Percentiles rank a stretch among this genome's conserved stretches.
These are phyloP conservation scores for Salisapilia sapeloensis DNA, from an alignment of 352 stramenopile species.

Conservation along the genomic window DNA sequence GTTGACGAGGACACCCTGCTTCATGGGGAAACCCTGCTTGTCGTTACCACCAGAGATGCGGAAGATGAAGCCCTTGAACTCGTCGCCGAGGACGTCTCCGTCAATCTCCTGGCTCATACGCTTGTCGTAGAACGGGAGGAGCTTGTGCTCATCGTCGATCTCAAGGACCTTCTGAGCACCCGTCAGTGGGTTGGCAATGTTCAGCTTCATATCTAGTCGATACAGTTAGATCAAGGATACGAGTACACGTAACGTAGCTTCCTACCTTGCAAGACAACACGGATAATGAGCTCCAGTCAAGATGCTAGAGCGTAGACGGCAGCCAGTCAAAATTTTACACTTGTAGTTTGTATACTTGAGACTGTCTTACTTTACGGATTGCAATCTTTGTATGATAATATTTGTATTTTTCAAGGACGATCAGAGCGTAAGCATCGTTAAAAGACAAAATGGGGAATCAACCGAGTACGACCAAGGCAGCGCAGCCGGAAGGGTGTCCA, in stretches of 20 bases:
- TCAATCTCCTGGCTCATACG: slow-evolving; percentile 99
- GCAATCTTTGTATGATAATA: neutral
- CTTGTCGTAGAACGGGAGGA: slow-evolving; percentile 98
- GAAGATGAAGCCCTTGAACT: slow-evolving; percentile 99
- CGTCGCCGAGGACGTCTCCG: slow-evolving; percentile 95
- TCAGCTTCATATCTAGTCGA: slow-evolving; percentile 90
- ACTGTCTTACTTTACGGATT: neutral
- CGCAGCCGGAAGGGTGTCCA: slow-evolving; percentile 1
- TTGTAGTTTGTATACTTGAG: slow-evolving; percentile 2
- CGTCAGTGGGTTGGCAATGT: slow-evolving; percentile 98
- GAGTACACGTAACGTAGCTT: neutral
- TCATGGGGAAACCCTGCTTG: slow-evolving; percentile 99
- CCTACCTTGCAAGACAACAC: slow-evolving; percentile 67
- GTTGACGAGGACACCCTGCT: slow-evolving; percentile 99
- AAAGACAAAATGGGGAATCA: slow-evolving; percentile 41
- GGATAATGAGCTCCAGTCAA: slow-evolving; percentile 26
- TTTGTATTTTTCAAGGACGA: slow-evolving; percentile 2
- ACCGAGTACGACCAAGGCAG: slow-evolving; percentile 17
- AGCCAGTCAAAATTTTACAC: slow-evolving; percentile 4
- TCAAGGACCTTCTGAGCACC: slow-evolving; percentile 98
- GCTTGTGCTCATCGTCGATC: slow-evolving; percentile 99
- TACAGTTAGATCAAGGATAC: neutral
- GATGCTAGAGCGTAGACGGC: slow-evolving; percentile 2
- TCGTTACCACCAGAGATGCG: slow-evolving; percentile 99
- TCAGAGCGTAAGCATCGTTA: neutral